Base-by-base conservation (phyloP, 75 land plant species). In the Cupressus sempervirens region DNA sequence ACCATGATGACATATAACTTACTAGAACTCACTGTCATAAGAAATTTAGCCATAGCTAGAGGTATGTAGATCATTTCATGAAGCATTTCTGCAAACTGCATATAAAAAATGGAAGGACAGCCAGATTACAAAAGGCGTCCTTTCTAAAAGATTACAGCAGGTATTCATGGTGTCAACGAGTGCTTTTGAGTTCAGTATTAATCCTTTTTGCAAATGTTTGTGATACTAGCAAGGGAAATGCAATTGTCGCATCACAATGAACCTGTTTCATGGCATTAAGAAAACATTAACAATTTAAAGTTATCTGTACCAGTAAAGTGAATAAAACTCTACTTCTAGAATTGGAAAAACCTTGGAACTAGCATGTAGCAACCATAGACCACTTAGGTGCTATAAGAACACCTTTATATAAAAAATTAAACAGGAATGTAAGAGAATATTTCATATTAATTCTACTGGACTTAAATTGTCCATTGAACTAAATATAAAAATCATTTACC, bases 171-270 rank as follows among this genome's bases (percentile, higher is more conserved):
- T 79, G 29, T 79, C 45, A 79, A 26, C 3, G 48, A 79, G 52
- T 84, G 34, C 40, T 84, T 45, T 40, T 83, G n/a, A 14, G 11
- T 45, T 79, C 41, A 26, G 45, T 29, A 26, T 83, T 46, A 23
- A 84, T 20, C 32, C 88, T 41, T 82, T 86, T 89, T 4, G 97
- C 97, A 93, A 95, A 95, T 20, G 96, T 93, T 80, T 91, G 92
- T 35, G 97, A 93, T 32, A 95, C 96, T 73, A 95, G 88, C 48
- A 95, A 83, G 30, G 97, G 97, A 76, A 95, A 95, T 46, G 97
- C 97, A 86, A 95, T 95, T 38, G 97, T 95, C 74, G 96, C 97
- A 88, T 95, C 97, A 86, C 97, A 95, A 65, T 95, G 97, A 13
- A 95, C 96, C 97, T 95, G 92, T 11, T 72, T 40, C 46, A 18